These are phyloP conservation scores for Trichosanthes truncata DNA, from an alignment of 306 rosid species.

Conservation along the genomic window DNA sequence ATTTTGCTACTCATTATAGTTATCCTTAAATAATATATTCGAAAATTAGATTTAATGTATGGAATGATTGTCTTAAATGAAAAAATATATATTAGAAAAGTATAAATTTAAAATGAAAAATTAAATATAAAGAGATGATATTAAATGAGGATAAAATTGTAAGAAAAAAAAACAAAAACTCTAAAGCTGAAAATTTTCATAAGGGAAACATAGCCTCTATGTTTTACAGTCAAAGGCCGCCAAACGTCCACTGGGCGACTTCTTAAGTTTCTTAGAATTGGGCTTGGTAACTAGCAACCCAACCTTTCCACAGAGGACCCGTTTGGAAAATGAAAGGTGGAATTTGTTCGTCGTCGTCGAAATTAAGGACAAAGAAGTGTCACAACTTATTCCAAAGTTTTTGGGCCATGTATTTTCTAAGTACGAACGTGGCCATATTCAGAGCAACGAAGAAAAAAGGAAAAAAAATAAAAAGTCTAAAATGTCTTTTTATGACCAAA, in stretches of 20 bases:
- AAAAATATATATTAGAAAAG: too few species aligned
- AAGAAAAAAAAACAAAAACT: too few species aligned
- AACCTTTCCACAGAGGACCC: background rate
- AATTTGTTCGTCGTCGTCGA: background rate
- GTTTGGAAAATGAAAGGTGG: background rate
- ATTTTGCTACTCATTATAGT: too few species aligned
- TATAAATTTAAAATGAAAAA: too few species aligned
- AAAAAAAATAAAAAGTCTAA: background rate
- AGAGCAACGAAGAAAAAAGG: background rate
- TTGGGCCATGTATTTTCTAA: constrained; percentile 23
- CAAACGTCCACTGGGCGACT: background rate
- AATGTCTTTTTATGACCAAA: background rate
- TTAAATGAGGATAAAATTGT: too few species aligned
- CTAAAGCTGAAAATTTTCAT: too few species aligned
- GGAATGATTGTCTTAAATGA: too few species aligned
- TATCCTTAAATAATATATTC: too few species aligned
- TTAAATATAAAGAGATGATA: too few species aligned
- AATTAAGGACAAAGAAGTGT: background rate
- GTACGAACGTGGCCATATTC: constrained; percentile 32
- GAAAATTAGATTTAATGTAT: too few species aligned
- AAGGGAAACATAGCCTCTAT: too few species aligned
- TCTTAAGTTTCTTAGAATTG: background rate
- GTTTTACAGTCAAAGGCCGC: too few species aligned
- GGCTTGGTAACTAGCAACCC: background rate
- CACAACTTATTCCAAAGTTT: background rate